These are phyloP conservation scores for Acer campestre DNA, from an alignment of 345 rosid genomes.

Conservation along the genomic window DNA sequence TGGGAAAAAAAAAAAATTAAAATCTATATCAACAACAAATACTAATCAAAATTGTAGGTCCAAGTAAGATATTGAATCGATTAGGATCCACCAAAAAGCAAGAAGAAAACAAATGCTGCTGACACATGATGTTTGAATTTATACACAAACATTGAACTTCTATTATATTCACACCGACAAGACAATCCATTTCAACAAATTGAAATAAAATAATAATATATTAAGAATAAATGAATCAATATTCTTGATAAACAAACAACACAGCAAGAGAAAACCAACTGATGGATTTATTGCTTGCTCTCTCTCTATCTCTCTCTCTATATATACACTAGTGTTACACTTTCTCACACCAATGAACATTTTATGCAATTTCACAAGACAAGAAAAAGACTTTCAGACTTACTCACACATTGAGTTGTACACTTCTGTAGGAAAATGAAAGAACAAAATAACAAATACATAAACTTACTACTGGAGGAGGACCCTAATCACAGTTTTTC, in stretches of 20 bases:
- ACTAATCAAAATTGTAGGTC: neutral
- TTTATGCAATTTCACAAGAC: neutral
- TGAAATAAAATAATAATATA: conserved; percentile 3
- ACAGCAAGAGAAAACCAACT: conserved; percentile 9
- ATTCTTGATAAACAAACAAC: neutral
- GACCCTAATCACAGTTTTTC: conserved; percentile 7
- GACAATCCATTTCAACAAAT: conserved; percentile 2
- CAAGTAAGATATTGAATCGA: neutral
- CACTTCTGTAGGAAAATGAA: neutral
- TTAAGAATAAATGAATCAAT: neutral
- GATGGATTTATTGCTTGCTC: conserved; percentile 24
- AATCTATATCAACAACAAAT: neutral
- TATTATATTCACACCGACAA: neutral
- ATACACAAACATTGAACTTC: neutral
- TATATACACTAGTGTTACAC: conserved; percentile 25
- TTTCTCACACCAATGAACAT: conserved; percentile 13
- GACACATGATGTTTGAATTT: neutral
- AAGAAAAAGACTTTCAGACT: neutral
- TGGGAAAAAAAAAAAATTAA: too few species aligned
- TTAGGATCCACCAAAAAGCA: neutral
- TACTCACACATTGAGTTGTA: conserved; percentile 8
- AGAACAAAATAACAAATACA: conserved; percentile 14
- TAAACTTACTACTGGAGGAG: neutral
- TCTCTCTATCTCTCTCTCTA: conserved; percentile 10
- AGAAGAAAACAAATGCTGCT: neutral